These are phyloP conservation scores for Tubosaeta brunneosetosa DNA, from an alignment of 768 basidiomycete genomes.

Conservation along the genomic window DNA sequence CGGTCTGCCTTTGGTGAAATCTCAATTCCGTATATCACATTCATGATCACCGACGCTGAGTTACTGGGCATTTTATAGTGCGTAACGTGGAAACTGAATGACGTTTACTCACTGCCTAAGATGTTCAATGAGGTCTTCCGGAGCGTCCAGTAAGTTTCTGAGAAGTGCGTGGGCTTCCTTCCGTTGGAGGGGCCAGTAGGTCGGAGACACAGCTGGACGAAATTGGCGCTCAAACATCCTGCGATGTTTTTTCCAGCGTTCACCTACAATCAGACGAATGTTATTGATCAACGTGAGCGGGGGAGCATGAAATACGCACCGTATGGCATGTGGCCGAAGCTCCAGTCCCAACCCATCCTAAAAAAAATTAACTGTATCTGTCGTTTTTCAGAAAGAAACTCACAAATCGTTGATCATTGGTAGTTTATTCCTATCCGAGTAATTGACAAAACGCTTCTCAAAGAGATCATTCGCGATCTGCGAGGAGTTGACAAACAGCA, in stretches of 20 bases:
- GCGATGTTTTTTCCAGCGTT: conserved; percentile 49
- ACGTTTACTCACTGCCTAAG: conserved; percentile 41
- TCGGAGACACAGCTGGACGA: conserved; percentile 37
- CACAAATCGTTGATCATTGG: conserved; percentile 51
- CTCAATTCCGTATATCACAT: conserved; percentile 47
- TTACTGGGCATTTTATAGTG: conserved; percentile 32
- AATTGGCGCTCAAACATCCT: conserved; percentile 52
- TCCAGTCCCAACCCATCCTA: conserved; percentile 47
- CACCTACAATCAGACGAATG: conserved; percentile 31
- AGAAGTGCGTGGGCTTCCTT: conserved; percentile 44
- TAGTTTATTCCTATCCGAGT: conserved; percentile 47
- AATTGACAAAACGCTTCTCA: conserved; percentile 51
- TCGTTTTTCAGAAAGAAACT: conserved; percentile 7
- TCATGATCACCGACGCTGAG: conserved; percentile 50
- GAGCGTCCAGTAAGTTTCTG: conserved; percentile 39
- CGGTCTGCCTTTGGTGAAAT: conserved; percentile 40
- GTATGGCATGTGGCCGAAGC: conserved; percentile 53
- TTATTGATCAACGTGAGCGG: background rate
- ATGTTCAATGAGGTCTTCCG: conserved; percentile 43
- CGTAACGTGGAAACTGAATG: background rate
- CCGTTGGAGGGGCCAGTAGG: conserved; percentile 43
- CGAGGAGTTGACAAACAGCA: conserved; percentile 46
- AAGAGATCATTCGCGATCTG: conserved; percentile 48
- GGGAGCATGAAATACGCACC: conserved; percentile 23
- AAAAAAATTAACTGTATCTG: conserved; percentile 11